These are phyloP conservation scores for Luvunga scandens DNA, from an alignment of 345 rosid genomes.

Conservation along the genomic window DNA sequence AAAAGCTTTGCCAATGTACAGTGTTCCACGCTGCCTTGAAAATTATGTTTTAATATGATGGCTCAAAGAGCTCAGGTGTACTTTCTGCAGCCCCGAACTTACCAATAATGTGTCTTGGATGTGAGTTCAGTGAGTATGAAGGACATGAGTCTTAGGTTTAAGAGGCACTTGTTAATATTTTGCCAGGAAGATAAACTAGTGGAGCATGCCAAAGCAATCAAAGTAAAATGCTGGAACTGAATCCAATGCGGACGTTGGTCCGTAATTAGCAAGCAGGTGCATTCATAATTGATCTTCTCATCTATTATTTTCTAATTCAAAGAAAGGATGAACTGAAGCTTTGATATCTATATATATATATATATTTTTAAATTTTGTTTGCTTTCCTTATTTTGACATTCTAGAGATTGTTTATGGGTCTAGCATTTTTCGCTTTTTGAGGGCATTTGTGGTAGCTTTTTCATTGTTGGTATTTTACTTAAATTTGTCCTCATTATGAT, in stretches of 20 bases:
- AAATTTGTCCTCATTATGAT: background rate
- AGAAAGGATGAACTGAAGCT: background rate
- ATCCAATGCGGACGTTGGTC: slow-evolving; percentile 91
- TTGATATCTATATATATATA: no score
- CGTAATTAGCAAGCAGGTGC: slow-evolving; percentile 86
- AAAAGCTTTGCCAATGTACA: background rate
- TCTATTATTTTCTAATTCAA: background rate
- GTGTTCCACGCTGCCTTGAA: background rate
- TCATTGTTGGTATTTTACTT: background rate
- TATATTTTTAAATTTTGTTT: background rate
- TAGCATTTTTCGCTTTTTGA: background rate
- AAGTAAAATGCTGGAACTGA: slow-evolving; percentile 86
- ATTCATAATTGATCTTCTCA: background rate
- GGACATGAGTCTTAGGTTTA: background rate
- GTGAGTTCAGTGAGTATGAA: background rate
- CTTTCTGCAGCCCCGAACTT: background rate
- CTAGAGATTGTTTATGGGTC: background rate
- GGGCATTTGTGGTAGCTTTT: background rate
- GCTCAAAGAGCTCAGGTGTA: background rate
- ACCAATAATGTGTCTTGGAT: background rate
- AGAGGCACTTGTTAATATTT: slow-evolving; percentile 6
- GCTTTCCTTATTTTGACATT: slow-evolving; percentile 2
- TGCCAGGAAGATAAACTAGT: slow-evolving; percentile 66
- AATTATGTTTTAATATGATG: background rate
- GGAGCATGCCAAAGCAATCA: slow-evolving; percentile 72